Evolutionary conservation across 805 yeast genomes (phyloP).

Genomic region (Ogataea corticis): DNA sequence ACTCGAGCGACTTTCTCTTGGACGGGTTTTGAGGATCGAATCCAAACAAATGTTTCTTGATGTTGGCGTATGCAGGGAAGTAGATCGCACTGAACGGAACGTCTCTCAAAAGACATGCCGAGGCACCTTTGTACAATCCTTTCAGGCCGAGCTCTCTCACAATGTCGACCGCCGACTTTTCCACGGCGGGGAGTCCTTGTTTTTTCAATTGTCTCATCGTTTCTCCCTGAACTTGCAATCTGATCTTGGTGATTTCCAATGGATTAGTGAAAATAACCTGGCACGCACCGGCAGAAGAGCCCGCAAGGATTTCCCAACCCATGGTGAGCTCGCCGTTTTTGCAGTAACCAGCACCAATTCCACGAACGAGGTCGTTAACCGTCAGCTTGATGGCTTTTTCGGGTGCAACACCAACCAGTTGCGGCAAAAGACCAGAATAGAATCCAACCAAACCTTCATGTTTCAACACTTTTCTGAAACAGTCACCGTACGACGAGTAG

Average conservation of each 20-base stretch:
- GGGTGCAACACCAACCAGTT: slow-evolving; percentile 95
- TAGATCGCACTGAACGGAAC: slow-evolving; percentile 96
- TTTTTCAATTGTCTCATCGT: slow-evolving; percentile 40
- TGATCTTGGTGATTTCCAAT: slow-evolving; percentile 89
- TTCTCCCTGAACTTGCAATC: slow-evolving; percentile 92
- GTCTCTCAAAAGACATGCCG: slow-evolving; percentile 90
- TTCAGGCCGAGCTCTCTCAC: slow-evolving; percentile 75
- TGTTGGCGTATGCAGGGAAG: slow-evolving; percentile 95
- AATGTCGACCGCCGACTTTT: slow-evolving; percentile 65
- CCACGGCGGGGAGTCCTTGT: slow-evolving; percentile 32
- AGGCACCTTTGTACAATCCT: slow-evolving; percentile 89
- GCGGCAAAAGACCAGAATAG: slow-evolving; percentile 92
- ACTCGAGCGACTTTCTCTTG: slow-evolving; percentile 59
- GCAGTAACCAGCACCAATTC: slow-evolving; percentile 56
- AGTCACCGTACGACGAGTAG: slow-evolving; percentile 82
- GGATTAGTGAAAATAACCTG: slow-evolving; percentile 97
- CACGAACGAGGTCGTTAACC: slow-evolving; percentile 85
- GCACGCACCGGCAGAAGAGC: slow-evolving; percentile 94
- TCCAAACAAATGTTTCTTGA: slow-evolving; percentile 77
- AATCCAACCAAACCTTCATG: slow-evolving; percentile 84
- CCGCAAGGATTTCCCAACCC: slow-evolving; percentile 77
- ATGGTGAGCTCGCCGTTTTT: slow-evolving; percentile 49
- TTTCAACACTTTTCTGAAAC: slow-evolving; percentile 73
- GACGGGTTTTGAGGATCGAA: slow-evolving; percentile 73
- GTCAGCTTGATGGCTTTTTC: slow-evolving; percentile 97